phyloP scores from a whole-genome alignment of 495 filamentous ascomycete genomes.

The Tetracladium setigerum region DNA sequence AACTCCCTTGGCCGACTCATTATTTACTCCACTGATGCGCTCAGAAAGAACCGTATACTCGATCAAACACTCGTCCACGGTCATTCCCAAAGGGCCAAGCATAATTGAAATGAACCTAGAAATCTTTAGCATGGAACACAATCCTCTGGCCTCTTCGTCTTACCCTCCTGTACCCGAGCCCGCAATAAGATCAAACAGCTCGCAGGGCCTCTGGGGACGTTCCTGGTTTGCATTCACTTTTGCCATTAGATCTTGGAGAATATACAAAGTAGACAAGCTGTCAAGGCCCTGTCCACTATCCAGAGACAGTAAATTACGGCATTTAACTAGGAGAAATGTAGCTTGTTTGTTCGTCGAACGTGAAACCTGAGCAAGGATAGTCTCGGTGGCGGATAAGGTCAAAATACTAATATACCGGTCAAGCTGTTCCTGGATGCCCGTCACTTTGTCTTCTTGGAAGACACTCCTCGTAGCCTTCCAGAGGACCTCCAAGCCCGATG shows the following conservation, averaged over 20 bases:
- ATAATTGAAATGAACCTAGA: constrained; percentile 29
- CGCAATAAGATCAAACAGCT: constrained; percentile 3
- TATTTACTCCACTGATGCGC: constrained; percentile 18
- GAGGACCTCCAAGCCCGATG: neutral
- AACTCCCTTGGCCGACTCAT: neutral
- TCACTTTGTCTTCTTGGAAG: neutral
- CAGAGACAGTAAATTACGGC: neutral
- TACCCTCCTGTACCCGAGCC: constrained; percentile 7
- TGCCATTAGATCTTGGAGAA: constrained; percentile 2
- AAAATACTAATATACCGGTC: neutral
- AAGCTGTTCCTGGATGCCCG: neutral
- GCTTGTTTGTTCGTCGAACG: neutral
- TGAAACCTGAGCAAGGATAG: neutral
- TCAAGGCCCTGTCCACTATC: constrained; percentile 3
- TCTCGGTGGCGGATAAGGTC: neutral
- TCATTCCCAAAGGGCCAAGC: constrained; percentile 27
- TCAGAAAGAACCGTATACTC: constrained; percentile 20
- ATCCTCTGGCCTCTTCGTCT: neutral
- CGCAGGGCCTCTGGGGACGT: neutral
- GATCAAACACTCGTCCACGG: constrained; percentile 21
- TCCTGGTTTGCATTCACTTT: constrained; percentile 1
- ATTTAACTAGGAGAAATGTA: neutral
- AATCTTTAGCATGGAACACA: neutral
- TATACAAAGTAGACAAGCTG: constrained; percentile 3
- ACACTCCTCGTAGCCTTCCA: neutral